Evolutionary conservation across 2,329 filamentous ascomycete species (phyloP).

Genomic region (Colletotrichum sp.): DNA sequence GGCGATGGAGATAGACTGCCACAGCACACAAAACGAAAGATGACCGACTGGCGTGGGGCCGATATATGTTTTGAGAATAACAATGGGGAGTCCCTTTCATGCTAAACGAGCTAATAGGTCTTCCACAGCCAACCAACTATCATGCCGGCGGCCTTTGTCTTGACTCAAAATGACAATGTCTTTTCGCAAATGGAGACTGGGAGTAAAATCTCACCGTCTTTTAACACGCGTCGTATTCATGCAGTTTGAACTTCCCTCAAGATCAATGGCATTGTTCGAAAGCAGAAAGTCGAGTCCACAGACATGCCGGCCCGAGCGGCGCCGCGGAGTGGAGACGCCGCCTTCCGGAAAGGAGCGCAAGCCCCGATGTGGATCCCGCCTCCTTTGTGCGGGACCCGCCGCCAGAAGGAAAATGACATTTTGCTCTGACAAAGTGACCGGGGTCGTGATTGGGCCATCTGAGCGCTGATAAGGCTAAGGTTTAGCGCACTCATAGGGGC

Average conservation of each 20-base stretch:
- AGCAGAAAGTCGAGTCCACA: not conserved
- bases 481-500: not conserved
- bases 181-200: not conserved
- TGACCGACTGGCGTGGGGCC: no score
- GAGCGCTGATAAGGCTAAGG: constrained; percentile 20
- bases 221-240: not conserved
- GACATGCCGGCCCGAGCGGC: not conserved
- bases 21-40: no score
- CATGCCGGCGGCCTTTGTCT: not conserved
- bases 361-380: not conserved
- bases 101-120: accelerated
- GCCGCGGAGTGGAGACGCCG: not conserved
- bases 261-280: not conserved
- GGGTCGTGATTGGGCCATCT: constrained; percentile 5
- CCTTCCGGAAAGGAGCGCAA: not conserved
- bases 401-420: constrained; percentile 13
- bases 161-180: not conserved
- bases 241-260: not conserved
- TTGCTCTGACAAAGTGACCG: constrained; percentile 16
- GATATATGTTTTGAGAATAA: not conserved
- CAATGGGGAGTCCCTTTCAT: not conserved
- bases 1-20: no score
- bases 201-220: accelerated
- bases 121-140: accelerated
- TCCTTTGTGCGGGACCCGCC: not conserved